Evolutionary conservation across 345 rosid genomes (phyloP), one percentile per base, ranked within the genome.

Genomic region (Aegle marmelos): DNA sequence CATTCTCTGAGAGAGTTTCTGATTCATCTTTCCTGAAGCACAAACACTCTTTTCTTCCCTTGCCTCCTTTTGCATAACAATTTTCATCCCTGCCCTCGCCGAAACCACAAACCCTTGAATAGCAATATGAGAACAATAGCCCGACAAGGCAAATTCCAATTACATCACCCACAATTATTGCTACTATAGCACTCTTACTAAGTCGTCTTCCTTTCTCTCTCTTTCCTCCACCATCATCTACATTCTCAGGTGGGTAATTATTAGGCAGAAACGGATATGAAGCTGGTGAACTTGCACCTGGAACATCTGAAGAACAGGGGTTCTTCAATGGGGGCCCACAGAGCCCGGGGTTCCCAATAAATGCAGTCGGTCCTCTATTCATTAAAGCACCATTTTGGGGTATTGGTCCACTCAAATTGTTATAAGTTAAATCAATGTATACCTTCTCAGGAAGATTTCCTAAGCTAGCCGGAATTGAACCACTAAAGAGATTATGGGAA

Each of bases 341-440:
- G 30, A 96, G 98, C 64, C 90, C 90, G 11, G 90, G 91, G 84
- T 96, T 96, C 27, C 97, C 95, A 41, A 92, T 86, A 84, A 96
- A 94, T 67, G 98, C 97, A 19, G 98, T 94, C 9, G 97, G 97
- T 68, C 99, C 97, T 83, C 97, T 85, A 80, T 92, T 96, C 92
- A 94, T 89, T 7, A 94, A 87, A 78, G 98, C 95, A 76, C 98
- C 99, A 45, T 87, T 96, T 78, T 91, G 99, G 75, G 99, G 98
- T 84, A 96, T 94, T 22, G 98, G 91, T 78, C 98, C 99, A 56
- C 91, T 90, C 85, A 96, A 89, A 74, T 94, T 90, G 79, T 96
- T 96, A 69, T 85, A 90, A 73, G 98, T 90, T 50, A 96, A 85
- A 83, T 94, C 98, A 78, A 94, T 91, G 79, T 96, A 96, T 68